Base-by-base conservation (phyloP, 1,284 basidiomycete genomes). In the Trichosporon faecale region DNA sequence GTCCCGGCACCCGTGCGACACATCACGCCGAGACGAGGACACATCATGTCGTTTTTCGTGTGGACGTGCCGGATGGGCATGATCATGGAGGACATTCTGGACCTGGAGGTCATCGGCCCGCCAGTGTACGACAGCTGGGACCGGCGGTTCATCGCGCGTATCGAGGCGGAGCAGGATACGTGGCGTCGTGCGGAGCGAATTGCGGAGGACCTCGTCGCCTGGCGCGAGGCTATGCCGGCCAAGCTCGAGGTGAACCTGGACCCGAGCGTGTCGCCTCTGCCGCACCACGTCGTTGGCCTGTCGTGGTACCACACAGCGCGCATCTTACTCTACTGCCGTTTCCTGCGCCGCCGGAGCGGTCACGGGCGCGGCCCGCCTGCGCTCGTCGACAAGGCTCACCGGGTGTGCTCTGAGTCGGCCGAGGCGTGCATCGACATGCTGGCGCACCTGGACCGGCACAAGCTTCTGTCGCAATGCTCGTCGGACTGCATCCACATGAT, bases 401-500 rank as follows among this genome's bases (percentile, higher is more conserved):
- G 66, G 16, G 72, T 76, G 11, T 83, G 82, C 73, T 77, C 80
- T 0, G 74, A 79, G 33, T 74, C 79, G 1, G 77, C 77, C 21
- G 76, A 79, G 44, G 68, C 71, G 14, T 76, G 74, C 21, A 77
- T 83, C 14, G 76, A 79, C 23, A 73, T 82, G 9, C 69, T 83
- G 0, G 69, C 73, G 0, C 71, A 70, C 14, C 73, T 82, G 21
- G 82, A 83, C 64, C 69, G 72, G 49, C 72, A 78, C 70, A 72
- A 75, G 49, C 72, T 82, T 14, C 72, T 83, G 0, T 70, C 65
- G 6, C 77, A 77, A 18, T 72, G 76, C n/a, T 79, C 80, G 70
- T 74, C 78, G 40, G 82, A 83, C 71, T 67, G 78, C 9, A 77
- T 83, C 16, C 80, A 83, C 66, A 74, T 82, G 37, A 68, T 83